phyloP scores from a whole-genome alignment of 2,329 filamentous ascomycete genomes.

The Fusarium nygamai region DNA sequence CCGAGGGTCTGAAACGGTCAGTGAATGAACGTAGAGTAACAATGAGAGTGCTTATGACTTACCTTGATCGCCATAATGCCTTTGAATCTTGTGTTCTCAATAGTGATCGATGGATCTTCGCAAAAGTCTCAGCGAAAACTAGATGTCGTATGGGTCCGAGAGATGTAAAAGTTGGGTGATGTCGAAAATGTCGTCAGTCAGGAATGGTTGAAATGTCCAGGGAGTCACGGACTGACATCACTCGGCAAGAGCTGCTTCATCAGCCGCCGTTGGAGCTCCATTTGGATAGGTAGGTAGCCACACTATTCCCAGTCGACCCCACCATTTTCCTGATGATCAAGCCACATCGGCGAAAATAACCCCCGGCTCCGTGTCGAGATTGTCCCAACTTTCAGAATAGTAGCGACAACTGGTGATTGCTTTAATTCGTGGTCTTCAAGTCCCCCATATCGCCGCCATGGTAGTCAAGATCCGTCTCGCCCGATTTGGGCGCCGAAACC shows the following conservation, averaged over 20 bases:
- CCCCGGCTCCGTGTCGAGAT: constrained; percentile 46
- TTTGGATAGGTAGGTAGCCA: constrained; percentile 3
- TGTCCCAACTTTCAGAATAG: constrained; percentile 39
- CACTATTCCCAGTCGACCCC: not conserved
- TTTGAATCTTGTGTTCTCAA: constrained; percentile 29
- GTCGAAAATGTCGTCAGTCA: constrained; percentile 28
- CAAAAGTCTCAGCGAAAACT: not conserved
- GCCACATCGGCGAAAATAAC: constrained; percentile 50
- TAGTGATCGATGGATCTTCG: not conserved
- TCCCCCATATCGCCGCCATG: constrained; percentile 63
- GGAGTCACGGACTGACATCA: constrained; percentile 33
- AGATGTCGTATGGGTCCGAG: not conserved
- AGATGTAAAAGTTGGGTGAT: constrained; percentile 16
- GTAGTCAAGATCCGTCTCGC: constrained; percentile 93
- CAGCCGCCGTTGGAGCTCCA: not conserved
- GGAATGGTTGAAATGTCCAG: constrained; percentile 14
- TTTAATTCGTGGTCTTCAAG: constrained; percentile 28
- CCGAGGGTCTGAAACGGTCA: constrained; percentile 74
- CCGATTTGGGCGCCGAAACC: constrained; percentile 87
- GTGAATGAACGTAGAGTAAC: constrained; percentile 8
- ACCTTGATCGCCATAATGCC: constrained; percentile 50
- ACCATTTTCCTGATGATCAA: constrained; percentile 27
- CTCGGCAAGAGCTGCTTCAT: constrained; percentile 2
- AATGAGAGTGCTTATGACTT: not conserved
- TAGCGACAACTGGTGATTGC: not conserved